A percentile compares a stretch with the other conserved stretches of the same genome.
Evolutionary conservation across 345 rosid genomes (phyloP).

Genomic region (Eucalyptus curtisii): DNA sequence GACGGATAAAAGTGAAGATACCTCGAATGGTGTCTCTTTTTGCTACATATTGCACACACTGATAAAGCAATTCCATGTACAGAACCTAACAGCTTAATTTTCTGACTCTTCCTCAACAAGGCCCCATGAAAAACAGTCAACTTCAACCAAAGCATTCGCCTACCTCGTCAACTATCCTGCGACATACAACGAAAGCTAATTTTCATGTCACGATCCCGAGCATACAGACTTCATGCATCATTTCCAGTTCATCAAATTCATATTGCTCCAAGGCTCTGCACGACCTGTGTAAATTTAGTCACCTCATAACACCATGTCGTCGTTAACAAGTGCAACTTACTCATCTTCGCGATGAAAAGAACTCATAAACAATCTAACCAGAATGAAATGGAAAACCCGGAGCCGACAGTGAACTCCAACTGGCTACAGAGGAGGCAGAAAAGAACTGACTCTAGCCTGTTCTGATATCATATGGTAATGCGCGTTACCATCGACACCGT

Average conservation of each 20-base stretch:
- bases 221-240: neutral
- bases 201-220: neutral
- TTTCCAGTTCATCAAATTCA: neutral
- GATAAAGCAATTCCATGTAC: neutral
- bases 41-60: accelerated
- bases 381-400: neutral
- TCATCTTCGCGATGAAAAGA: neutral
- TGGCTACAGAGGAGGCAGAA: neutral
- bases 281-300: neutral
- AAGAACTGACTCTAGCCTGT: neutral
- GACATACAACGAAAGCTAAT: neutral
- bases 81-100: neutral
- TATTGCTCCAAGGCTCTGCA: neutral
- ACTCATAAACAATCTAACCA: neutral
- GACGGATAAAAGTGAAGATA: neutral
- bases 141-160: neutral
- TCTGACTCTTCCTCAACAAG: neutral
- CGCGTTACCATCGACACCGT: accelerated
- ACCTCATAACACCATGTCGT: neutral
- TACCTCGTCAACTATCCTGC: neutral
- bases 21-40: accelerated
- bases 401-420: neutral
- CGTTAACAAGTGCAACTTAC: neutral
- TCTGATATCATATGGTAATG: neutral
- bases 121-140: neutral